A percentile compares a stretch with the other conserved stretches of the same genome.
These are phyloP conservation scores for Leptomonas seymouri DNA, from an alignment of 208 protist species.

Conservation along the genomic window DNA sequence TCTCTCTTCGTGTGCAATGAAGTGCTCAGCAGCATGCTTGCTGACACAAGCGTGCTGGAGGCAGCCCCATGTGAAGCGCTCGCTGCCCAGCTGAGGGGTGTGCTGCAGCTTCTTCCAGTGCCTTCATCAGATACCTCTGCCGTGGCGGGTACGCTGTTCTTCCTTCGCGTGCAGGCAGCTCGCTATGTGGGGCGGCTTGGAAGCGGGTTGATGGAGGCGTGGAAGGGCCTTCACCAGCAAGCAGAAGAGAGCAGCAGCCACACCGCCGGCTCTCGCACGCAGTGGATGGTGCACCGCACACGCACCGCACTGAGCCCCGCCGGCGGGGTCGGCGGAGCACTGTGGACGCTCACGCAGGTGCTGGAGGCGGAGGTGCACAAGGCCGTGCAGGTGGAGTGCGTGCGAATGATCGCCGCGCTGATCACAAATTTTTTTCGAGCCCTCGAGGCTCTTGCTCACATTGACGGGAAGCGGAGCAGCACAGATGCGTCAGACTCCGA, in stretches of 20 bases:
- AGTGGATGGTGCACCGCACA: slow-evolving; percentile 5
- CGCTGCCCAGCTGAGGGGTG: not conserved
- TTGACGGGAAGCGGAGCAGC: not conserved
- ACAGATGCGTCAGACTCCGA: slow-evolving; percentile 7
- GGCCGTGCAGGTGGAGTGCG: slow-evolving; percentile 42
- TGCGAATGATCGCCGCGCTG: slow-evolving; percentile 26
- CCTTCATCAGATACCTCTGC: not conserved
- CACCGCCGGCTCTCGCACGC: not conserved
- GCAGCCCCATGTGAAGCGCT: not conserved
- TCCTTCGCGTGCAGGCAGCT: slow-evolving; percentile 34
- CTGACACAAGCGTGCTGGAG: slow-evolving; percentile 6
- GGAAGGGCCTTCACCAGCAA: not conserved
- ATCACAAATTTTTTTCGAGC: slow-evolving; percentile 10
- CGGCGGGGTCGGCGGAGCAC: slow-evolving; percentile 15
- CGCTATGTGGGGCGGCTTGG: slow-evolving; percentile 21
- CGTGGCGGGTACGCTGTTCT: slow-evolving; percentile 22
- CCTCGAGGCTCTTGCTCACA: not conserved
- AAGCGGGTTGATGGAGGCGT: slow-evolving; percentile 14
- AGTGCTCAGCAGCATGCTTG: slow-evolving; percentile 39
- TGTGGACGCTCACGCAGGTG: slow-evolving; percentile 23
- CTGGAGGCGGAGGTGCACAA: slow-evolving; percentile 36
- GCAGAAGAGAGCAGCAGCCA: not conserved
- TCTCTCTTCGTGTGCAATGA: slow-evolving; percentile 48
- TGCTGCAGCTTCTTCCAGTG: slow-evolving; percentile 10
- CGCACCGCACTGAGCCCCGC: slow-evolving; percentile 6